Percentiles rank a stretch among this genome's conserved stretches.
Conservation (phyloP, 1,284 basidiomycete species). For the Trametes pubescens region DNA sequence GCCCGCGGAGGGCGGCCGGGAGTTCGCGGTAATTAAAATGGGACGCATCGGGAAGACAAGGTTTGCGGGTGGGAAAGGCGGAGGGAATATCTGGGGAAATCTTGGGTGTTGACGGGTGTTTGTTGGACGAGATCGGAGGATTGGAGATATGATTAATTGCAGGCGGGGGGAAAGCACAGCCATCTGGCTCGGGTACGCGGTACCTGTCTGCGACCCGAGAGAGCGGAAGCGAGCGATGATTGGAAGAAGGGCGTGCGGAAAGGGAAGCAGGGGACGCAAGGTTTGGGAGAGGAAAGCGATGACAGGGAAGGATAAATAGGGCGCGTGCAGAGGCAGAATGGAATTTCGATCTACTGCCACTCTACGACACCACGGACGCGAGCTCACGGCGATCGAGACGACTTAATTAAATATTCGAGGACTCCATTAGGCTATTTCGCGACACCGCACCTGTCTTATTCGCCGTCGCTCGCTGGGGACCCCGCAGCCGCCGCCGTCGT, state of each 20-base stretch:
- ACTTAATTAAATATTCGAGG: constrained; percentile 24
- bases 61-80: constrained; percentile 20
- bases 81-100: constrained; percentile 22
- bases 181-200: constrained; percentile 32
- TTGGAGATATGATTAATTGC: constrained; percentile 37
- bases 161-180: constrained; percentile 31
- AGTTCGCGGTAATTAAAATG: constrained; percentile 29
- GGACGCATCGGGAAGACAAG: constrained; percentile 20
- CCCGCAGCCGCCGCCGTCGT: constrained; percentile 17
- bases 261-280: constrained; percentile 31
- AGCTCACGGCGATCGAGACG: constrained; percentile 30
- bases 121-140: constrained; percentile 28
- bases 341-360: constrained; percentile 35
- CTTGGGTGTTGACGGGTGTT: constrained; percentile 25
- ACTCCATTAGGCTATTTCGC: constrained; percentile 18
- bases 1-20: constrained; percentile 30
- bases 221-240: constrained; percentile 32
- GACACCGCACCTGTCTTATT: constrained; percentile 13
- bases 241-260: constrained; percentile 32
- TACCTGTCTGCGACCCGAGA: constrained; percentile 31
- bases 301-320: constrained; percentile 37
- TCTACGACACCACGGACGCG: constrained; percentile 32
- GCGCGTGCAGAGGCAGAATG: constrained; percentile 30
- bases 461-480: constrained; percentile 22
- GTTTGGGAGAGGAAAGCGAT: constrained; percentile 33